Evolutionary conservation across 164 flowering plant genomes (phyloP), one percentile per base, ranked within the genome.

Genomic region (Umbilicus rupestris): DNA sequence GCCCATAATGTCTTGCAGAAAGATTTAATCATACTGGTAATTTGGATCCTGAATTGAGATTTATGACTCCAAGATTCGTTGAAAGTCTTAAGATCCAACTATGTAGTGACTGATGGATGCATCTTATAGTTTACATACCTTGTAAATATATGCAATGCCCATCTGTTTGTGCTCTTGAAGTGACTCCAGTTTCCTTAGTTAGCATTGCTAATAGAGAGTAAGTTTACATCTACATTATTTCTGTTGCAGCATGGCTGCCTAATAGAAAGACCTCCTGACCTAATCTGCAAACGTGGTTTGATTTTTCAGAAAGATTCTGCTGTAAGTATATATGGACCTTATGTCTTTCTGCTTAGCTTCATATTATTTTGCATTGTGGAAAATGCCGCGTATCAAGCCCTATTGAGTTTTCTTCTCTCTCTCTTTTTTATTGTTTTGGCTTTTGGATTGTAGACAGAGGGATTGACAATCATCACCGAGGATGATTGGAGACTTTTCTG

Each of bases 401-500:
- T 49, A 5, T 49, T 49, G 28, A 20, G 35, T 62, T 70, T 57
- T 44, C 19, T 35, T 2, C 30, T 45, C 49, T 50, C 8, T 68
- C 41, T 64, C 7, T 16, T 52, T 57, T 70, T 20, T 64, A 20
- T 58, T 58, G n/a, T 68, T 57, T 55, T 67, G 14, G 11, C n/a
- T 70, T 73, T 73, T 78, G 65, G 68, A 75, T 78, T 82, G 67
- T 84, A 94, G 99, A 72, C 86, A 77, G 93, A 87, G 72, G 87
- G 82, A 63, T 79, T 94, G 73, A 81, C 90, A 64, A 74, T 88
- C 49, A 75, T 94, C 50, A 65, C 84, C 29, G 90, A 85, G 76
- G 79, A 75, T 76, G 99, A 94, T 68, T 94, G 99, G 99, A 87
- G 76, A 72, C 69, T 75, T 65, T 86, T 94, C 62, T 94, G 99